Percentiles rank a stretch among this genome's conserved stretches.
Evolutionary conservation across 768 basidiomycete species (phyloP).

Genomic region (Pseudohyphozyma bogoriensis): DNA sequence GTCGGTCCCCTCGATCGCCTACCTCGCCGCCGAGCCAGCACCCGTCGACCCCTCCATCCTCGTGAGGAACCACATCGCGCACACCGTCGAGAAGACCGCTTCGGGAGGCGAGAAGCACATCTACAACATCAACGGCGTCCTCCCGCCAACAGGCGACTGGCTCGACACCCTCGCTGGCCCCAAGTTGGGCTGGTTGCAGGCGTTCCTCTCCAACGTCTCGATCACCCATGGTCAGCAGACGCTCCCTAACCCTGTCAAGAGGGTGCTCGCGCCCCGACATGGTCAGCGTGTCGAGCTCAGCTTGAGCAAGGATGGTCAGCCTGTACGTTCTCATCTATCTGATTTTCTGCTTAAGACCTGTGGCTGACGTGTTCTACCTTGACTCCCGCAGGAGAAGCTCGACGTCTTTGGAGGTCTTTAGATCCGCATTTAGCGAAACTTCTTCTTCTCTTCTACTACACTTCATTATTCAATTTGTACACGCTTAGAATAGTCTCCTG

Average conservation of each 20-base stretch:
- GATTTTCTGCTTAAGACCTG: background rate
- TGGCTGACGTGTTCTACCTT: background rate
- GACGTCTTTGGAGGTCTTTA: slow-evolving; percentile 28
- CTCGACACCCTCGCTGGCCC: slow-evolving; percentile 71
- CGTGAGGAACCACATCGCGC: slow-evolving; percentile 41
- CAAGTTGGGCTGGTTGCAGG: slow-evolving; percentile 74
- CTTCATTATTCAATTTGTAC: background rate
- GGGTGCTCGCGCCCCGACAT: slow-evolving; percentile 69
- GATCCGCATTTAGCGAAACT: background rate
- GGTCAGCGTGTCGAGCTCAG: slow-evolving; percentile 66
- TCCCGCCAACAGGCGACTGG: slow-evolving; percentile 62
- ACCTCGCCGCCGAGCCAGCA: slow-evolving; percentile 54
- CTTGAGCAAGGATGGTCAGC: slow-evolving; percentile 22
- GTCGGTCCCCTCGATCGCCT: slow-evolving; percentile 71
- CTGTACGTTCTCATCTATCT: slow-evolving; percentile 6
- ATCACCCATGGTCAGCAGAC: slow-evolving; percentile 79
- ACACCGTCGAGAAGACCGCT: slow-evolving; percentile 42
- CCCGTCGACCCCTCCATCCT: slow-evolving; percentile 19
- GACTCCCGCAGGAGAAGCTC: slow-evolving; percentile 22
- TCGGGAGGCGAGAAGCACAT: slow-evolving; percentile 47
- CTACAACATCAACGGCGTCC: slow-evolving; percentile 43
- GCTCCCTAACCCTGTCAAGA: slow-evolving; percentile 77
- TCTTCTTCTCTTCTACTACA: background rate
- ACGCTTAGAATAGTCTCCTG: background rate
- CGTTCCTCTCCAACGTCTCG: slow-evolving; percentile 66